These are phyloP conservation scores for Phoma sp. DNA, from an alignment of 2,329 filamentous ascomycete species.

Conservation along the genomic window DNA sequence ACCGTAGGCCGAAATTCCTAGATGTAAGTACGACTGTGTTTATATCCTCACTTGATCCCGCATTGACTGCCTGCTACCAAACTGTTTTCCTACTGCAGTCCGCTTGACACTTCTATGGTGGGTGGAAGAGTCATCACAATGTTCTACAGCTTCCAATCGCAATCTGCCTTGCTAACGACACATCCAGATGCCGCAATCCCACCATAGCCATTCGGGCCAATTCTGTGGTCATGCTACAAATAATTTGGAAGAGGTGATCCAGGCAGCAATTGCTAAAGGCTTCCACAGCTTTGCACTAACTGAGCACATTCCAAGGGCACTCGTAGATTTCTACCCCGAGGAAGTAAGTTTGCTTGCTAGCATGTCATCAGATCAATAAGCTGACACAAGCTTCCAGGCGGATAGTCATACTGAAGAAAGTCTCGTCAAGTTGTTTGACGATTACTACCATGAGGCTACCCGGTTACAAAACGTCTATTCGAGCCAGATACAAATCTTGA, in stretches of 20 bases:
- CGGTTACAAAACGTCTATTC: constrained; percentile 76
- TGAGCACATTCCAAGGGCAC: constrained; percentile 90
- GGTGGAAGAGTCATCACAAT: constrained; percentile 1
- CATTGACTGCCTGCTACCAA: background rate
- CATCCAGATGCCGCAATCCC: constrained; percentile 84
- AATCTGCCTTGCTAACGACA: background rate
- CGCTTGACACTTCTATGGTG: too few species aligned
- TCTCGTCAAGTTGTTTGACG: constrained; percentile 63
- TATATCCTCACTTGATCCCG: background rate
- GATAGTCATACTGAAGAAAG: constrained; percentile 39
- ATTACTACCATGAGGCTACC: constrained; percentile 78
- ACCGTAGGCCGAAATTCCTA: background rate
- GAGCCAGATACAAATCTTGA: constrained; percentile 75
- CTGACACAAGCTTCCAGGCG: constrained; percentile 26
- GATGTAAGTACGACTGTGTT: background rate
- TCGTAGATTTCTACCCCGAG: constrained; percentile 88
- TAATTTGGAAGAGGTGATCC: constrained; percentile 82
- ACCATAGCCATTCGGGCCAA: constrained; percentile 97
- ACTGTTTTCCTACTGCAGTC: background rate
- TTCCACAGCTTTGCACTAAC: constrained; percentile 88
- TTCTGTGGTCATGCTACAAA: constrained; percentile 91
- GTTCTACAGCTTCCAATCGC: background rate
- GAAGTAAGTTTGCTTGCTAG: constrained; percentile 63
- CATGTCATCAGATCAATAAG: background rate
- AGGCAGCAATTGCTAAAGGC: constrained; percentile 76